A percentile compares a stretch with the other conserved stretches of the same genome.
These are phyloP conservation scores for Pichia sp. DNA, from an alignment of 1,139 yeast genomes.

Conservation along the genomic window DNA sequence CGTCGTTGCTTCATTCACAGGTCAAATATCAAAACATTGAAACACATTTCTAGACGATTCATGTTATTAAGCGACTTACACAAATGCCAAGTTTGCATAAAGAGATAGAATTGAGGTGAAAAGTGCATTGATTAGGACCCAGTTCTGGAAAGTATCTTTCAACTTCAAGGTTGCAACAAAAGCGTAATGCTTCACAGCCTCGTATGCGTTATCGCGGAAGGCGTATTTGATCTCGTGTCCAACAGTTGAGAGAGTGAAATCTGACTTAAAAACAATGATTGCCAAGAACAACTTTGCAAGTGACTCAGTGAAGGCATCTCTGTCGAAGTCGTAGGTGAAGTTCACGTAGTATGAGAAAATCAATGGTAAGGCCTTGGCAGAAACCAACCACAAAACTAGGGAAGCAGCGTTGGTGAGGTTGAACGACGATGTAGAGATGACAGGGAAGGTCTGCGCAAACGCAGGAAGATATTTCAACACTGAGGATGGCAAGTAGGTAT, in stretches of 20 bases:
- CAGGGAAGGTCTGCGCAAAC: conserved; percentile 29
- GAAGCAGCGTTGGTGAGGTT: conserved; percentile 35
- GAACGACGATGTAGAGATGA: conserved; percentile 40
- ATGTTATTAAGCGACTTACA: conserved; percentile 16
- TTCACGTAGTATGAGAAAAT: conserved; percentile 47
- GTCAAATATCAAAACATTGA: background rate
- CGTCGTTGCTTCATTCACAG: background rate
- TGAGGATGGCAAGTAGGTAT: conserved; percentile 35
- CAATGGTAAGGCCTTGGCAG: conserved; percentile 41
- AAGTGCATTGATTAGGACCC: conserved; percentile 46
- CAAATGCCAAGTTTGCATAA: conserved; percentile 39
- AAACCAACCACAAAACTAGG: conserved; percentile 39
- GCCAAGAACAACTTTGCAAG: conserved; percentile 43
- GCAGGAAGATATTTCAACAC: conserved; percentile 28
- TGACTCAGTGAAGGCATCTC: conserved; percentile 54
- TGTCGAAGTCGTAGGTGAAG: conserved; percentile 42
- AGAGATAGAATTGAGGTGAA: conserved; percentile 48
- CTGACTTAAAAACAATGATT: conserved; percentile 38
- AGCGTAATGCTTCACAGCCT: conserved; percentile 22
- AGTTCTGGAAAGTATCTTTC: conserved; percentile 43
- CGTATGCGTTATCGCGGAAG: background rate
- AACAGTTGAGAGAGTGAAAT: conserved; percentile 35
- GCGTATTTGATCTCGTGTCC: conserved; percentile 32
- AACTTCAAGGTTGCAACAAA: conserved; percentile 37
- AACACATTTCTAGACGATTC: background rate